These are phyloP conservation scores for Penicillium flavigenum DNA, from an alignment of 495 filamentous ascomycete species.

Conservation along the genomic window DNA sequence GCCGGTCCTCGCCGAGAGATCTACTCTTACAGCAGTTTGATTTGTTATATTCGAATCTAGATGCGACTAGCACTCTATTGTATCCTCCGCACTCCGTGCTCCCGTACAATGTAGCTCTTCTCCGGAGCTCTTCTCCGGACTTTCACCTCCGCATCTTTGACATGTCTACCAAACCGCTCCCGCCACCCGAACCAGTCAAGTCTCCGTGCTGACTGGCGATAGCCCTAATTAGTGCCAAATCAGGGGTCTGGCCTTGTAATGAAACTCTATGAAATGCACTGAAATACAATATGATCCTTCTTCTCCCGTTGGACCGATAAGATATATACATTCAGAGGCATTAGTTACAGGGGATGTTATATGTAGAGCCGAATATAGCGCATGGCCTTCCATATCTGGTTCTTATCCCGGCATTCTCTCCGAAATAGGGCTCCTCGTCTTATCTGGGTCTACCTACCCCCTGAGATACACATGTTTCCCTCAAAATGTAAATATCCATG, in stretches of 20 bases:
- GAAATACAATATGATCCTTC: conserved; percentile 18
- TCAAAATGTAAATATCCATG: background rate
- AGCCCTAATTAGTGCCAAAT: conserved; percentile 17
- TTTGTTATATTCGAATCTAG: conserved; percentile 5
- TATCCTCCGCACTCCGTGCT: background rate
- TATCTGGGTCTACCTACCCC: conserved; percentile 7
- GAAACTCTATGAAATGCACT: conserved; percentile 5
- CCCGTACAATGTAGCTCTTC: background rate
- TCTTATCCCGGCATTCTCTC: conserved; percentile 8
- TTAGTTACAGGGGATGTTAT: background rate
- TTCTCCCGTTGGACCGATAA: conserved; percentile 34
- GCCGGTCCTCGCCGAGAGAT: conserved; percentile 26
- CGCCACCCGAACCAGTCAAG: conserved; percentile 6
- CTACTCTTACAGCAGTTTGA: background rate
- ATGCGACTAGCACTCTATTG: background rate
- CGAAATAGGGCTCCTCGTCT: conserved; percentile 10
- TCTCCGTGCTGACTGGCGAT: conserved; percentile 1
- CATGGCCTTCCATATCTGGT: conserved; percentile 16
- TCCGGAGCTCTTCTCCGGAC: conserved; percentile 12
- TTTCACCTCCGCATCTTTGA: conserved; percentile 6
- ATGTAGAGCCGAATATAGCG: conserved; percentile 10
- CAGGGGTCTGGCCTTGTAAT: conserved; percentile 25
- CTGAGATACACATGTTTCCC: background rate
- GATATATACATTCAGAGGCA: background rate
- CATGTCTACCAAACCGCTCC: background rate